Base-by-base conservation (phyloP, 768 basidiomycete genomes). In the Galerina sulciceps region DNA sequence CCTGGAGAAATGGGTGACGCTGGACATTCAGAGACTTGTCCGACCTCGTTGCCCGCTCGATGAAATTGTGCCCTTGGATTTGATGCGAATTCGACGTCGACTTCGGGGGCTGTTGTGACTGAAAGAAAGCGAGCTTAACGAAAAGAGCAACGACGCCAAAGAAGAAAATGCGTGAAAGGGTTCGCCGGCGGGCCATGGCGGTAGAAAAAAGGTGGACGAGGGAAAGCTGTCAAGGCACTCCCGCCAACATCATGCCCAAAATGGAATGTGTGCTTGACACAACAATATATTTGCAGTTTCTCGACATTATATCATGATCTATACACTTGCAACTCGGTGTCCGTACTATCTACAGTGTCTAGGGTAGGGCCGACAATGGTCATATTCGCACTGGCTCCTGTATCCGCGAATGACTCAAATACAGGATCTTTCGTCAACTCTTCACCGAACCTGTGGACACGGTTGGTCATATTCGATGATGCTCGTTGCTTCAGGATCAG, bases 1-100 rank as follows among this genome's bases (percentile, higher is more conserved):
- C 82, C 75, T 99, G 97, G 41, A 99, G 71, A 70, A 97, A 98
- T 10, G 86, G 83, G 75, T 96, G 86, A 61, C 87, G 88, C 60
- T 95, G 92, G 13, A 93, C 89, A 79, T 98, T 96, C 38, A 99
- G 82, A 9, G 83, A 84, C 71, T 88, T 91, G 75, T 94, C 94
- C 15, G 79, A 73, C 1, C 81, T 75, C 1, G 82, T 83, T 50
- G 82, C 81, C 18, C 84, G 80, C 68, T 85, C 81, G 37, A 84
- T 77, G 63, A 84, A 81, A 65, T 79, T 82, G 65, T 84, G 81
- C 52, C 75, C 73, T 57, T 79, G 71, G 34, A 84, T 84, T 69
- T 83, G 73, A 53, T 76, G 72, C 4, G 72, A 60, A 38, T 71
- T 65, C 44, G 74, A 70, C 44, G 68, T 60, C 23, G 68, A 56